Percentiles rank a stretch among this genome's conserved stretches.
These are phyloP conservation scores for Penicillium waksmanii DNA, from an alignment of 495 filamentous ascomycete species.

Conservation along the genomic window DNA sequence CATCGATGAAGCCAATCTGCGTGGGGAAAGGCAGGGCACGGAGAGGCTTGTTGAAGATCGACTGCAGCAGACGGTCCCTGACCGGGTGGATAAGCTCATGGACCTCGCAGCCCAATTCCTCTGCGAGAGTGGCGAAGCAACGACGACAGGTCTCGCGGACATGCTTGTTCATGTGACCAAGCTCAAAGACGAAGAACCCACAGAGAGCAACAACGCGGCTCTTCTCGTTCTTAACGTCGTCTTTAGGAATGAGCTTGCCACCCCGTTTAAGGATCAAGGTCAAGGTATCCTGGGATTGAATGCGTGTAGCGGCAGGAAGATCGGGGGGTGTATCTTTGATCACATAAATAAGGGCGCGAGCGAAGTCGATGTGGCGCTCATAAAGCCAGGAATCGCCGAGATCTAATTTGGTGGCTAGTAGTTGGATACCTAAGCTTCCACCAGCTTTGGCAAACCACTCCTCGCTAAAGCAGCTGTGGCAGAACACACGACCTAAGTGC, in stretches of 20 bases:
- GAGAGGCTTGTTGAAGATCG: slow-evolving; percentile 93
- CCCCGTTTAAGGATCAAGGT: slow-evolving; percentile 75
- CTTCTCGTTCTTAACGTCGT: slow-evolving; percentile 70
- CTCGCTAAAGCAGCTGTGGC: slow-evolving; percentile 92
- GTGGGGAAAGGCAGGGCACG: slow-evolving; percentile 87
- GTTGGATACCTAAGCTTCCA: slow-evolving; percentile 84
- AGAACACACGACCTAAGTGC: slow-evolving; percentile 78
- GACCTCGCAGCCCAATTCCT: slow-evolving; percentile 73
- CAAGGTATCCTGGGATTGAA: slow-evolving; percentile 78
- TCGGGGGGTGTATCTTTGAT: slow-evolving; percentile 97
- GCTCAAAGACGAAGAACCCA: slow-evolving; percentile 78
- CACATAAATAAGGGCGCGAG: slow-evolving; percentile 86
- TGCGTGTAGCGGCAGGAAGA: slow-evolving; percentile 81
- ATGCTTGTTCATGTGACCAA: slow-evolving; percentile 92
- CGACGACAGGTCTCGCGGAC: slow-evolving; percentile 84
- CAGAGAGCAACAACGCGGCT: slow-evolving; percentile 74
- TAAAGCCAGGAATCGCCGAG: slow-evolving; percentile 83
- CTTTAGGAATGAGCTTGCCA: slow-evolving; percentile 72
- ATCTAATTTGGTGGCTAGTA: slow-evolving; percentile 76
- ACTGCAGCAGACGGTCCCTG: slow-evolving; percentile 79
- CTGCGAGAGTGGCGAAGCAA: slow-evolving; percentile 78
- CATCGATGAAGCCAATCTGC: slow-evolving; percentile 98
- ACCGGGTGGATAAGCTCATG: slow-evolving; percentile 85
- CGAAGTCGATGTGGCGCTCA: slow-evolving; percentile 79
- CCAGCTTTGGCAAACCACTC: slow-evolving; percentile 98